These are phyloP conservation scores for Kazachstania taianensis DNA, from an alignment of 805 yeast species.

Conservation along the genomic window DNA sequence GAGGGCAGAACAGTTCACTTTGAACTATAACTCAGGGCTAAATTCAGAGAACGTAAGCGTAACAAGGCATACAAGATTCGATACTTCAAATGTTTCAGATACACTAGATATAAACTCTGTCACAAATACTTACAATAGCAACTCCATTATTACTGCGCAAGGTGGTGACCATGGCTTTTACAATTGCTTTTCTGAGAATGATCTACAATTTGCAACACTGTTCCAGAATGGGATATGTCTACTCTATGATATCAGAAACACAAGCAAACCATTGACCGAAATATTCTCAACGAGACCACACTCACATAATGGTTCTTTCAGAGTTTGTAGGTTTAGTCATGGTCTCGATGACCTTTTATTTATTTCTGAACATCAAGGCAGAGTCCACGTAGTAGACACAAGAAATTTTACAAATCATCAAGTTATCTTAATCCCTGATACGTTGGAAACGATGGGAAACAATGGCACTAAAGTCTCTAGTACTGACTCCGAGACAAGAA, in stretches of 20 bases:
- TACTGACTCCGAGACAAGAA: background rate
- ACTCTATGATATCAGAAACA: constrained; percentile 65
- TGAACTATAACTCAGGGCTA: constrained; percentile 23
- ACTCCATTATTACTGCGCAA: constrained; percentile 40
- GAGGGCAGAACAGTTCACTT: constrained; percentile 19
- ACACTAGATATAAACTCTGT: constrained; percentile 6
- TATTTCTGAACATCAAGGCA: constrained; percentile 74
- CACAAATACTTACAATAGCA: constrained; percentile 22
- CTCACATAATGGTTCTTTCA: constrained; percentile 51
- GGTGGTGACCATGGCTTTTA: constrained; percentile 76
- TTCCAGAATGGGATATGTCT: constrained; percentile 80
- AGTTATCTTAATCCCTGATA: constrained; percentile 55
- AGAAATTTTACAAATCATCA: constrained; percentile 66
- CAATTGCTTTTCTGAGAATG: constrained; percentile 67
- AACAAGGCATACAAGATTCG: constrained; percentile 24
- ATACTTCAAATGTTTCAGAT: constrained; percentile 19
- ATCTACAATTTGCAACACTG: constrained; percentile 61
- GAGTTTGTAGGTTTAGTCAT: constrained; percentile 51
- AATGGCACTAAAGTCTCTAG: background rate
- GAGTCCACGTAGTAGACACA: constrained; percentile 77
- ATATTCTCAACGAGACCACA: constrained; percentile 52
- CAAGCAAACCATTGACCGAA: constrained; percentile 41
- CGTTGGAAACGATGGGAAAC: constrained; percentile 6
- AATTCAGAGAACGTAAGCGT: constrained; percentile 11
- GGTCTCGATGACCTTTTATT: constrained; percentile 69